Conservation (phyloP, 345 rosid species). For the Zanthoxylum bungeanum region DNA sequence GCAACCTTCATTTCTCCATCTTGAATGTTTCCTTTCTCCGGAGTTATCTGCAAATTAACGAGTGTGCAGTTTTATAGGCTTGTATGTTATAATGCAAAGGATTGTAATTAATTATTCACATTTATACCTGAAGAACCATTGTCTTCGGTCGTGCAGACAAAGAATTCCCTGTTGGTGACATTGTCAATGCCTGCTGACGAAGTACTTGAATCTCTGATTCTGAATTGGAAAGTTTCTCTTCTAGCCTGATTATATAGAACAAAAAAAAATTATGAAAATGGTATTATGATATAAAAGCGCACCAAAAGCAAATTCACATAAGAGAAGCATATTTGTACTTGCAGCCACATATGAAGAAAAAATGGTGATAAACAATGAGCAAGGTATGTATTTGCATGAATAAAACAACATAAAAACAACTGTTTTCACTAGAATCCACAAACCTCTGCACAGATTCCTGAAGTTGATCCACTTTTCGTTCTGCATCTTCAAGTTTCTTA, state of each 20-base stretch:
- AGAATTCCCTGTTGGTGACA: conserved; percentile 90
- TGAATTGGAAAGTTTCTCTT: conserved; percentile 92
- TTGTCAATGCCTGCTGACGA: conserved; percentile 91
- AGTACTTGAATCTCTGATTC: conserved; percentile 99
- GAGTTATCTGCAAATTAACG: conserved; percentile 70
- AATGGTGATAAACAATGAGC: background rate
- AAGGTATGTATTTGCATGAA: background rate
- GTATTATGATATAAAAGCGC: background rate
- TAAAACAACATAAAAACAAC: background rate
- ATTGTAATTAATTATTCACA: conserved; percentile 6
- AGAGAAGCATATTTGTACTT: background rate
- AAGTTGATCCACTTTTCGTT: conserved; percentile 77
- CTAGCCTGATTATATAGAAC: conserved; percentile 53
- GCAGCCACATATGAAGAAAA: background rate
- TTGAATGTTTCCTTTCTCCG: conserved; percentile 65
- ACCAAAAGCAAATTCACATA: background rate
- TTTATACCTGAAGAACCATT: conserved; percentile 63
- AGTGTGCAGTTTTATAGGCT: conserved; percentile 17
- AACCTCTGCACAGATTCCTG: conserved; percentile 97
- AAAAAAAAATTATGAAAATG: conserved; percentile 15
- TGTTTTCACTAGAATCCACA: conserved; percentile 25
- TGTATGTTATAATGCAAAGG: conserved; percentile 11
- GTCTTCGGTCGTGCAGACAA: conserved; percentile 66
- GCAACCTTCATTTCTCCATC: conserved; percentile 71
- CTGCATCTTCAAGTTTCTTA: conserved; percentile 76